Evolutionary conservation across 495 filamentous ascomycete genomes (phyloP), one percentile per base, ranked within the genome.

Genomic region (Glarea lozoyensis): DNA sequence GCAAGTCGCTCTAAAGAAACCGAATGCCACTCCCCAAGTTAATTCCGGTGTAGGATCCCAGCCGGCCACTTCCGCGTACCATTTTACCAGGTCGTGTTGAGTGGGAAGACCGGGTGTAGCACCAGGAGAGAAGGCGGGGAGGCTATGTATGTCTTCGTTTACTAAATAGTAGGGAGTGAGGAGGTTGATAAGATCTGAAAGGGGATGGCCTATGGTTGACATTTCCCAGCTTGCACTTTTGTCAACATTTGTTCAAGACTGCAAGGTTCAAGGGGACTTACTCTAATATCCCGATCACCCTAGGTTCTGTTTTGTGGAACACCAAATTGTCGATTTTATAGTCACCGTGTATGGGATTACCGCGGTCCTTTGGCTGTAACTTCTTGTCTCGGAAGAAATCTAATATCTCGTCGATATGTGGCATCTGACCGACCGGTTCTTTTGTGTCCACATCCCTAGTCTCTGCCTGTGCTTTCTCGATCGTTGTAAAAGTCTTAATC

Each of bases 311-410:
- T 63, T 83, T 79, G 62, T 94, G 87, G 60, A 90, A 98, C 33
- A 98, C 83, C 45, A 97, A 65, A 54, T 98, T 98, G 60, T 98
- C 92, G 55, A 98, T 90, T 65, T 98, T 98, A 67, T 90, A 98
- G 55, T 98, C 92, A 19, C 92, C 92, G 54, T 98, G 92, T 19
- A 98, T 79, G 16, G 95, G 68, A 2, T 79, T 81, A 17, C 75
- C 79, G 31, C 84, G 69, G 54, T 96, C 89, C 22, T 68, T 70
- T 2, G 92, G 89, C 57, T 93, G 86, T 22, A 65, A 70, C 46
- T 64, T 60, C 44, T 76, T 64, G 61, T 82, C 68, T 27, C 55
- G 59, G 54, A 97, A 95, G 65, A 90, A 95, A 2, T 56, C 58
- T 43, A 90, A 73, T 66, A 93, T 83, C 22, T 85, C 82, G 16